Evolutionary conservation across 108 stramenopile genomes (phyloP).

Genomic region (Nannochloropsis gaditana): DNA sequence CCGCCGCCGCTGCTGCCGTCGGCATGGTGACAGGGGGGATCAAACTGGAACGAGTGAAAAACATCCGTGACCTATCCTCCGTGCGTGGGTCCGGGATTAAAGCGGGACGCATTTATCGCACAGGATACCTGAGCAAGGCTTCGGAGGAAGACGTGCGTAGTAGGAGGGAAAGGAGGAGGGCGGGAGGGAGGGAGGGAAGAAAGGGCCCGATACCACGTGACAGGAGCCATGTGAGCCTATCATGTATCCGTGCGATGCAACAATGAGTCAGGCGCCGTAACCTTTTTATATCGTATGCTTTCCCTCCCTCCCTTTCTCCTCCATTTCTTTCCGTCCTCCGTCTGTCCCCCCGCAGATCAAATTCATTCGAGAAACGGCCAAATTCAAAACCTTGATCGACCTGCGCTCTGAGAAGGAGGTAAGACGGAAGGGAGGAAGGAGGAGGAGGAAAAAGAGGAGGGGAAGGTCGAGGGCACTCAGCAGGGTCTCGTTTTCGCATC

Average conservation of each 20-base stretch:
- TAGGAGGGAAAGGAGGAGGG: slow-evolving; percentile 58
- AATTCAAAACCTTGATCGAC: slow-evolving; percentile 67
- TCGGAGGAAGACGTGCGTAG: slow-evolving; percentile 63
- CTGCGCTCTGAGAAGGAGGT: slow-evolving; percentile 74
- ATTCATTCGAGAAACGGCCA: background rate
- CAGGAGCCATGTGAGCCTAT: no score
- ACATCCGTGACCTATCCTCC: slow-evolving; percentile 76
- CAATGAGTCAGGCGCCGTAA: no score
- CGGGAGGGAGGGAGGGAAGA: background rate
- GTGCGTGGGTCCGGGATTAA: slow-evolving; percentile 62
- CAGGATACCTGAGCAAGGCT: slow-evolving; percentile 75
- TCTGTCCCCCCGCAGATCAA: background rate
- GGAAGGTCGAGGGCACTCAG: background rate
- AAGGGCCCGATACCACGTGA: background rate
- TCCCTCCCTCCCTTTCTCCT: background rate
- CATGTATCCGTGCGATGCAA: no score
- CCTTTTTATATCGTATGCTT: background rate
- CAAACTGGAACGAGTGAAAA: slow-evolving; percentile 67
- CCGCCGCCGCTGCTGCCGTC: background rate
- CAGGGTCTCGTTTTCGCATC: background rate
- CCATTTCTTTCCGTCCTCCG: no score
- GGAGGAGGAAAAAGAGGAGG: slow-evolving; percentile 23
- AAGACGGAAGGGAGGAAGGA: background rate
- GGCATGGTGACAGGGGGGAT: background rate
- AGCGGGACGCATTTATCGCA: slow-evolving; percentile 65